Evolutionary conservation across 1,139 yeast species (phyloP).

Genomic region (Yamadazyma taylorii): DNA sequence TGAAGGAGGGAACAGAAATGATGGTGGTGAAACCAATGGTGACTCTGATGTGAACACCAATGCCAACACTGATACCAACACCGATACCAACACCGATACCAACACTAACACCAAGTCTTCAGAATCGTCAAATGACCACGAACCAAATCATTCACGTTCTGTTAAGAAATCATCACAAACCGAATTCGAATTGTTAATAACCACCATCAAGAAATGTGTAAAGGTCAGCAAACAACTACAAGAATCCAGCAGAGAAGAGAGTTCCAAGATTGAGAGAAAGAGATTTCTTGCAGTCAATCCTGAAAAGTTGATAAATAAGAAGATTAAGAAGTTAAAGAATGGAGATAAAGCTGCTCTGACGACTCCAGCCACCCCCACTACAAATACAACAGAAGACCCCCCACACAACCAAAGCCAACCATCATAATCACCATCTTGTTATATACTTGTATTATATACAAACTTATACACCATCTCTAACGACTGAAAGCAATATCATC

Average conservation of each 20-base stretch:
- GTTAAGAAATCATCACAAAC: conserved; percentile 15
- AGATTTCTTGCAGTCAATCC: conserved; percentile 67
- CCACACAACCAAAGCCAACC: background rate
- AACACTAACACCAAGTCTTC: background rate
- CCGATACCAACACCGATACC: conserved; percentile 4
- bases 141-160: conserved; percentile 3
- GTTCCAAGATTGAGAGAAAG: conserved; percentile 60
- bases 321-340: conserved; percentile 22
- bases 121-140: conserved; percentile 2
- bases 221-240: conserved; percentile 39
- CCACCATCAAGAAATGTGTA: conserved; percentile 52
- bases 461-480: conserved; percentile 13
- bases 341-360: background rate
- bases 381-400: no score
- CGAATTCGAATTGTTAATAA: conserved; percentile 44
- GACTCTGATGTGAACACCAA: conserved; percentile 7
- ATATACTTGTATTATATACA: background rate
- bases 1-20: conserved; percentile 13
- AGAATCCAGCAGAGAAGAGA: conserved; percentile 58
- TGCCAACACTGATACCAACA: conserved; percentile 3
- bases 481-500: conserved; percentile 80
- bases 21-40: conserved; percentile 10
- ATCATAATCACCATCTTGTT: background rate
- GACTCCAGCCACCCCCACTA: no score
- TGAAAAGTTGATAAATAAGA: conserved; percentile 45